Conservation (phyloP, 2,329 filamentous ascomycete genomes). For the Ceratocystis lukuohia region DNA sequence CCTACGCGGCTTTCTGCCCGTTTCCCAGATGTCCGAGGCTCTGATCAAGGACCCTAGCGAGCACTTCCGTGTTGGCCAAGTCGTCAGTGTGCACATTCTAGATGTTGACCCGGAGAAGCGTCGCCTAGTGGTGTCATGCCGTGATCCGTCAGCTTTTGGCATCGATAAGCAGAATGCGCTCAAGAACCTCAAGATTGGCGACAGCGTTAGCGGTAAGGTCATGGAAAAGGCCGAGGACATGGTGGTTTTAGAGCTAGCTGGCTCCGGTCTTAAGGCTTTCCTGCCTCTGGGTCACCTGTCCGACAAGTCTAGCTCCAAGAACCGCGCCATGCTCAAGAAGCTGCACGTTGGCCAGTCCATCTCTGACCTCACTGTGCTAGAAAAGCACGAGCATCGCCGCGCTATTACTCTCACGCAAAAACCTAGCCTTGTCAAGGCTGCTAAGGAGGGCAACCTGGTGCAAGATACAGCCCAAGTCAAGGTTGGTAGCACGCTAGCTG, state of each 20-base stretch:
- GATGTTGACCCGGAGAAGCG: conserved; percentile 58
- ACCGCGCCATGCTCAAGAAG: conserved; percentile 60
- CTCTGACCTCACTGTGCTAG: conserved; percentile 69
- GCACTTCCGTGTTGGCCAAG: conserved; percentile 82
- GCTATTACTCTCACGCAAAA: conserved; percentile 71
- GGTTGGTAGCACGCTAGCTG: conserved; percentile 54
- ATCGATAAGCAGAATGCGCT: conserved; percentile 63
- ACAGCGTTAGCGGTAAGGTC: conserved; percentile 63
- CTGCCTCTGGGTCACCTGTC: conserved; percentile 67
- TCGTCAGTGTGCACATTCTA: conserved; percentile 79
- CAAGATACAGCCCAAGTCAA: conserved; percentile 56
- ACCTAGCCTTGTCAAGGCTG: conserved; percentile 63
- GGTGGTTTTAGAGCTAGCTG: conserved; percentile 61
- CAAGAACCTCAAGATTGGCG: conserved; percentile 57
- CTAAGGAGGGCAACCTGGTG: conserved; percentile 59
- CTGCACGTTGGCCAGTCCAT: conserved; percentile 75
- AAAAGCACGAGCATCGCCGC: conserved; percentile 66
- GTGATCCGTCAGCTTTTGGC: conserved; percentile 68
- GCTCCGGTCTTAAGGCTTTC: conserved; percentile 61
- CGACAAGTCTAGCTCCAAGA: conserved; percentile 72
- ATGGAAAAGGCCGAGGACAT: conserved; percentile 70
- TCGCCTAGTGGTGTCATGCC: conserved; percentile 80
- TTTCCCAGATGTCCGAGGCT: conserved; percentile 95
- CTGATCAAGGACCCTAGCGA: conserved; percentile 80
- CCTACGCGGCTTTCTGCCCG: conserved; percentile 74